Conservation (phyloP, 495 filamentous ascomycete genomes). For the Aspergillus heteromorphus region DNA sequence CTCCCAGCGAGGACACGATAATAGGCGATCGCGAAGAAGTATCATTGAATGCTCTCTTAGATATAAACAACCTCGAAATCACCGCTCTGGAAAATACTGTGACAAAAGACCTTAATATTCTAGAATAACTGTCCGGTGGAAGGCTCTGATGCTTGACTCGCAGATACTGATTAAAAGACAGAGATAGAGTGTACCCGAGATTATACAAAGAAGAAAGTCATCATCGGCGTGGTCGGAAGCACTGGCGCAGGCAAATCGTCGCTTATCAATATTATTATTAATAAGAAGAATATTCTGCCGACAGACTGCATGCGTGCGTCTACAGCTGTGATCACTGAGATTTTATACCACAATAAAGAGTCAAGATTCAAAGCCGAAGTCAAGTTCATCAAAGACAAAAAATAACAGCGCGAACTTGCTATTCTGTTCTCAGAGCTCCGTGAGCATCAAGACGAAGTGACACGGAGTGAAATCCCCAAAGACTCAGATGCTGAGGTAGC, state of each 20-base stretch:
- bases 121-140: neutral
- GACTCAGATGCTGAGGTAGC: constrained; percentile 54
- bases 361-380: constrained; percentile 55
- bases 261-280: constrained; percentile 55
- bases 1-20: neutral
- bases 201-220: constrained; percentile 32
- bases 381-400: constrained; percentile 51
- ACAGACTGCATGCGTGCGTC: constrained; percentile 60
- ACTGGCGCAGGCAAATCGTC: constrained; percentile 58
- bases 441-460: constrained; percentile 38
- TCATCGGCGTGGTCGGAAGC: constrained; percentile 54
- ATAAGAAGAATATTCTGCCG: constrained; percentile 48
- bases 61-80: neutral
- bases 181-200: neutral
- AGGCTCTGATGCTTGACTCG: neutral
- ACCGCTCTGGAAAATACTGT: neutral
- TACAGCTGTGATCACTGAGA: constrained; percentile 61
- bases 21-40: no score
- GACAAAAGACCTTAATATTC: neutral
- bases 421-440: constrained; percentile 46
- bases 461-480: constrained; percentile 36
- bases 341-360: constrained; percentile 56
- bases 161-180: constrained; percentile 1
- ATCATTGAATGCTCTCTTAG: no score
- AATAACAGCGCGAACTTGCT: constrained; percentile 55